Evolutionary conservation across 306 rosid genomes (phyloP).

Genomic region (Astragalus membranaceus): DNA sequence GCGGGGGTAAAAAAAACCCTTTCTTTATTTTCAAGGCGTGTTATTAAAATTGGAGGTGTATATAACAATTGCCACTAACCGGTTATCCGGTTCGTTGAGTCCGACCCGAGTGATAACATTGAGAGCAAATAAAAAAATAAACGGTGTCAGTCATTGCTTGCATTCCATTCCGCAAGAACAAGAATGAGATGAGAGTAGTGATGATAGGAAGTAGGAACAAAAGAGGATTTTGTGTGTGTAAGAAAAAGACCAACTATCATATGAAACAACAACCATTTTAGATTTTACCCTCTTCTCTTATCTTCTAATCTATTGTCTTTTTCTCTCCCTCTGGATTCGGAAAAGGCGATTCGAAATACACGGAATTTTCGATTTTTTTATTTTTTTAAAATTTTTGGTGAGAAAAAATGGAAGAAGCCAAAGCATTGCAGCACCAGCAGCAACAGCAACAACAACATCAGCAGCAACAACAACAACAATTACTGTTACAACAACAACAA

Average conservation of each 20-base stretch:
- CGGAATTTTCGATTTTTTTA: neutral
- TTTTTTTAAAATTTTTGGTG: neutral
- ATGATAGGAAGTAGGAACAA: neutral
- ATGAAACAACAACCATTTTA: no score
- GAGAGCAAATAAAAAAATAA: neutral
- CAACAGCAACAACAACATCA: conserved; percentile 4
- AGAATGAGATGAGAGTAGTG: neutral
- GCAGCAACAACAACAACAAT: conserved; percentile 37
- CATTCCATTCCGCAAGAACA: neutral
- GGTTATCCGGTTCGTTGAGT: no score
- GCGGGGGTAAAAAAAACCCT: no score
- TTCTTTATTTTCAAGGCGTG: no score
- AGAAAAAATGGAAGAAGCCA: conserved; percentile 68
- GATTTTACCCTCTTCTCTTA: neutral
- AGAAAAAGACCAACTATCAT: neutral
- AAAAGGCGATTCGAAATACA: neutral
- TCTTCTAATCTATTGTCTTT: neutral
- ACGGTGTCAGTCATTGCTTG: neutral
- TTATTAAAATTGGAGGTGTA: no score
- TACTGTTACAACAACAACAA: conserved; percentile 28
- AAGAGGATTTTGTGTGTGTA: neutral
- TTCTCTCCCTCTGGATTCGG: neutral
- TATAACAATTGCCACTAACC: no score
- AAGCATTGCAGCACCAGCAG: conserved; percentile 60
- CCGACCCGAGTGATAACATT: neutral